A percentile compares a stretch with the other conserved stretches of the same genome.
Conservation (phyloP, 2,329 filamentous ascomycete genomes). For the Trichoderma sp. region DNA sequence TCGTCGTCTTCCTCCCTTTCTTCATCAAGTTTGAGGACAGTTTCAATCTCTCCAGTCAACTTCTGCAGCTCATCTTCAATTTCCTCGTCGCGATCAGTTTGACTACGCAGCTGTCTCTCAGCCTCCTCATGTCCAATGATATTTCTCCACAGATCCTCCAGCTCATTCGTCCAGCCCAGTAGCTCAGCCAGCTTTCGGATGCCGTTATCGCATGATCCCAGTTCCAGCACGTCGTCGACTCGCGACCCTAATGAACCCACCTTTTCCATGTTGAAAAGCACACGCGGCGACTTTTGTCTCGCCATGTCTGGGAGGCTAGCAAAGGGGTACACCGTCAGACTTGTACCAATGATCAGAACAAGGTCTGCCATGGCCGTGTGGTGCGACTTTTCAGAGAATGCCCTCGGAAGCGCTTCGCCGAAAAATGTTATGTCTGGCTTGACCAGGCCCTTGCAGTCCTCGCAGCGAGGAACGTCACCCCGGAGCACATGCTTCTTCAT, state of each 20-base stretch:
- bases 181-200: constrained; percentile 76
- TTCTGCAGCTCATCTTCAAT: constrained; percentile 49
- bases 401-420: constrained; percentile 63
- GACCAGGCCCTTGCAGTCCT: constrained; percentile 72
- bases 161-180: constrained; percentile 81
- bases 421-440: constrained; percentile 98
- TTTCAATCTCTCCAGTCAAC: constrained; percentile 41
- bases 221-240: constrained; percentile 78
- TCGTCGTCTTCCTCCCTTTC: constrained; percentile 9
- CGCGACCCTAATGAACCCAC: constrained; percentile 78
- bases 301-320: constrained; percentile 73
- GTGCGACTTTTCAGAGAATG: constrained; percentile 41
- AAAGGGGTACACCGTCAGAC: constrained; percentile 85
- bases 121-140: constrained; percentile 65
- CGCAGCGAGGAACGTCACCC: constrained; percentile 71
- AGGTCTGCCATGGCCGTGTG: constrained; percentile 69
- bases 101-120: constrained; percentile 46
- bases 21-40: constrained; percentile 38
- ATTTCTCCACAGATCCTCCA: constrained; percentile 73
- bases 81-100: constrained; percentile 37
- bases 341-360: constrained; percentile 85
- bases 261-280: constrained; percentile 84
- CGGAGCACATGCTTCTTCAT: constrained; percentile 71
- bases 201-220: constrained; percentile 82
- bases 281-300: constrained; percentile 63